Percentiles rank a stretch among this genome's conserved stretches.
These are phyloP conservation scores for Pyrrhoderma noxium DNA, from an alignment of 1,284 basidiomycete species.

Conservation along the genomic window DNA sequence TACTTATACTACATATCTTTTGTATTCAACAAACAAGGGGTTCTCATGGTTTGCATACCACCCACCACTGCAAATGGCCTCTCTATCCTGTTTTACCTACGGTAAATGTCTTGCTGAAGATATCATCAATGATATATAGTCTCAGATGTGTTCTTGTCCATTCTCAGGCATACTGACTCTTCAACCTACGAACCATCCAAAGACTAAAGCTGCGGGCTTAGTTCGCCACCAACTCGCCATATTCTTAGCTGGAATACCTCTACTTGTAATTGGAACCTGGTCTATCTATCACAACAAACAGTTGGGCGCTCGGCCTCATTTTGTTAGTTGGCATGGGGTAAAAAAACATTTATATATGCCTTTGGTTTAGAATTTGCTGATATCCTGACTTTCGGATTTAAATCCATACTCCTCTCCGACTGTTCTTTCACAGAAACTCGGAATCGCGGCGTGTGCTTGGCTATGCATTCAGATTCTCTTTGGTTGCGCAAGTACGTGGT, in stretches of 20 bases:
- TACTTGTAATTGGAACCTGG: slow-evolving; percentile 46
- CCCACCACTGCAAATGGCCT: slow-evolving; percentile 51
- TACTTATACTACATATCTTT: slow-evolving; percentile 17
- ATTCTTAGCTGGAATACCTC: slow-evolving; percentile 43
- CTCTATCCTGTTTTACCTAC: slow-evolving; percentile 49
- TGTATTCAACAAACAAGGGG: slow-evolving; percentile 43
- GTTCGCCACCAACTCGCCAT: slow-evolving; percentile 56
- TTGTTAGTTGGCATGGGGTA: slow-evolving; percentile 64
- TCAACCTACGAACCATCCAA: slow-evolving; percentile 62
- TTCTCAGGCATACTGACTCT: slow-evolving; percentile 62
- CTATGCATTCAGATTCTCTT: slow-evolving; percentile 46
- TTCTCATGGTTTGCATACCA: slow-evolving; percentile 61
- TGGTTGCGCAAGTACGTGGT: slow-evolving; percentile 67
- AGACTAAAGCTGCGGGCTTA: slow-evolving; percentile 58
- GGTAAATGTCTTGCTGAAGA: slow-evolving; percentile 36
- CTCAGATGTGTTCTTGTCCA: background rate
- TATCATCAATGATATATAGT: background rate
- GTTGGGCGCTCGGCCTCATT: slow-evolving; percentile 40
- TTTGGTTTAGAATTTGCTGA: background rate
- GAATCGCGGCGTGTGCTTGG: slow-evolving; percentile 47
- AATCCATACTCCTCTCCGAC: background rate
- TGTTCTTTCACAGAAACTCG: slow-evolving; percentile 38
- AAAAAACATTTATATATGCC: slow-evolving; percentile 21
- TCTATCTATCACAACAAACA: slow-evolving; percentile 52
- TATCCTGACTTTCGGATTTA: background rate